Base-by-base conservation (phyloP, 306 rosid genomes). In the Cucumis hystrix region DNA sequence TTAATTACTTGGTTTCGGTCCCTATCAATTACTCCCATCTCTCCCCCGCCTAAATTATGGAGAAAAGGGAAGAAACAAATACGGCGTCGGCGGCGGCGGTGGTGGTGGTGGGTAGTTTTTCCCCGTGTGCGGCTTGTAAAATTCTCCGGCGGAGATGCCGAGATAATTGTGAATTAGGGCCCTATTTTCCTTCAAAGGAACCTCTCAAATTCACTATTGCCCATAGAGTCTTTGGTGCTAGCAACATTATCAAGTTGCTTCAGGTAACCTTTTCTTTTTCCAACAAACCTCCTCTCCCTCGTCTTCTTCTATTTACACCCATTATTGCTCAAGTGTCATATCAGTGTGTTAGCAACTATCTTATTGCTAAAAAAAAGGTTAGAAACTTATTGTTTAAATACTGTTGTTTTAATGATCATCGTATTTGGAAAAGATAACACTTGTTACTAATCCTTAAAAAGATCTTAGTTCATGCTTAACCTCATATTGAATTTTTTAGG, bases 201-300 rank as follows among this genome's bases (percentile, higher is more conserved):
- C 80, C 80, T 18, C 33, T 67, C 33, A 77, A 77, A 16, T 77
- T 77, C 64, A 77, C 80, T 63, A 77, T 77, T 30, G 80, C 80
- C 33, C 80, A 77, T 10, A 74, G 74, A 0, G 64, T 77, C 25
- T 77, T 77, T 5, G 80, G 80, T 7, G 80, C 80, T 12, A 77
- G 80, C 74, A 77, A 77, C 33, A 77, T 77, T 74, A 77, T 77
- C 80, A 77, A 77, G 55, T 64, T 77, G 30, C 62, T 77, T 54
- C 74, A 64, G 74, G 80, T 65, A 77, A 47, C 11, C 30, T 28
- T 28, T 28, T 28, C 30, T 28, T 28, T 28, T 28, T 3, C 30
- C 30, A 28, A 28, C 30, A 28, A 28, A 28, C 30, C 30, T 28
- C 30, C 3, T 28, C 1, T 28, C 30, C 2, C 2, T 2, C 2